Evolutionary conservation across 257 asterid genomes (phyloP), one percentile per base, ranked within the genome.

Genomic region (Rehmannia glutinosa): DNA sequence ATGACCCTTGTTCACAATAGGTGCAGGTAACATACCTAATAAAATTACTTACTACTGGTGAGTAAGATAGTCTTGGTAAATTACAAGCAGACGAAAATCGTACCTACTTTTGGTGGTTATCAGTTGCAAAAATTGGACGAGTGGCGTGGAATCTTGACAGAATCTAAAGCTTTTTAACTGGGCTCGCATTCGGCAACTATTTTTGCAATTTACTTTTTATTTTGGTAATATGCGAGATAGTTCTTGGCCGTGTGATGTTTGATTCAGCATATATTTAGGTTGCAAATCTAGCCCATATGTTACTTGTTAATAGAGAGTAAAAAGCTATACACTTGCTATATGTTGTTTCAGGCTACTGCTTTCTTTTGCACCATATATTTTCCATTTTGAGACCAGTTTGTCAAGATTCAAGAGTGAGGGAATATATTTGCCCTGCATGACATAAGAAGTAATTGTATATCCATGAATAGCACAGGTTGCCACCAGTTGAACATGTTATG

Each of bases 1-100:
- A 94, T 91, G 99, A 85, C 96, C 46, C 82, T 94, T 64, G 90
- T 91, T 60, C 99, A 94, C 82, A 94, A 94, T 80, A 77, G 98
- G 62, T 94, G 98, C 97, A 89, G 99, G 98, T 94, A 85, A 77
- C 56, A 73, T 54, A 33, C 43, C 38, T 23, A 28, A 6, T 28
- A 4, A 19, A 50, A 63, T 17, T 62, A n/a, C 23, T 50, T 49
- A 16, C 21, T 52, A 28, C 33, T 28, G 54, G 20, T 12, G 61
- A 52, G 6, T 59, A 16, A 57, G 25, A 55, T 38, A 28, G 11
- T 35, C 12, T 16, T 51, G 33, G n/a, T n/a, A 60, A 51, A 52
- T 15, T 69, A 33, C 8, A 17, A 20, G 35, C 49, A 30, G 47
- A 15, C 50, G 15, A 28, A 56, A 41, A 5, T 19, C 41, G 4